Evolutionary conservation across 2,329 filamentous ascomycete species (phyloP).

Genomic region (Stenocarpella maydis): DNA sequence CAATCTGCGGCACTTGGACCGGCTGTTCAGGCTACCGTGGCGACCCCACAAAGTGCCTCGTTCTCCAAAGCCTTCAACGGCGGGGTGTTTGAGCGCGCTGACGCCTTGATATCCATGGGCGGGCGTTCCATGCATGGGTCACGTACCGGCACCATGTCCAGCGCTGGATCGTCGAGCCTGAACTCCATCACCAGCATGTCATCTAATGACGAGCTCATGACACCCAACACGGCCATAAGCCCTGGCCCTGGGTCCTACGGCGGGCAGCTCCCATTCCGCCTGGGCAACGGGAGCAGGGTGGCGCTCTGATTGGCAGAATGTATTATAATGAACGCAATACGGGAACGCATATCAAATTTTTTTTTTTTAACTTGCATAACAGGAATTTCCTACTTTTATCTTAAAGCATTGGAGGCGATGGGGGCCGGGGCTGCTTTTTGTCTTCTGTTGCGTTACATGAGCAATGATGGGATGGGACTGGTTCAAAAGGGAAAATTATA

Average conservation of each 20-base stretch:
- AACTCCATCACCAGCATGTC: conserved; percentile 44
- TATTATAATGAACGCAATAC: conserved; percentile 25
- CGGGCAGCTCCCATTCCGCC: conserved; percentile 23
- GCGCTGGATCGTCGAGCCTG: conserved; percentile 63
- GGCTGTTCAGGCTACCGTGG: conserved; percentile 88
- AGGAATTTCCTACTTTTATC: conserved; percentile 14
- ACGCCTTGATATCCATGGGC: conserved; percentile 65
- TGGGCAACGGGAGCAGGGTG: conserved; percentile 25
- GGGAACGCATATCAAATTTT: conserved; percentile 20
- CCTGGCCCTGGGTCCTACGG: conserved; percentile 34
- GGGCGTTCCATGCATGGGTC: conserved; percentile 60
- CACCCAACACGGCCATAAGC: conserved; percentile 43
- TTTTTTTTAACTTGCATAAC: conserved; percentile 29
- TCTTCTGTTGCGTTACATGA: conserved; percentile 21
- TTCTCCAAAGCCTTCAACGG: conserved; percentile 64
- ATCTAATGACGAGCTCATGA: conserved; percentile 41
- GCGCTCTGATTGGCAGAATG: conserved; percentile 10
- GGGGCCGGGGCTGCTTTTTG: conserved; percentile 19
- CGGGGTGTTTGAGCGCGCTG: conserved; percentile 68
- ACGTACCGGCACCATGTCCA: conserved; percentile 65
- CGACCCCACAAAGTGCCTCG: conserved; percentile 67
- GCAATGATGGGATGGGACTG: conserved; percentile 18
- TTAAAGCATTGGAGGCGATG: conserved; percentile 19
- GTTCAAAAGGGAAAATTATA: conserved; percentile 3
- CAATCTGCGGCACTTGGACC: conserved; percentile 89